Conservation (phyloP, 441 rosid species). For the Euphorbia corollata region DNA sequence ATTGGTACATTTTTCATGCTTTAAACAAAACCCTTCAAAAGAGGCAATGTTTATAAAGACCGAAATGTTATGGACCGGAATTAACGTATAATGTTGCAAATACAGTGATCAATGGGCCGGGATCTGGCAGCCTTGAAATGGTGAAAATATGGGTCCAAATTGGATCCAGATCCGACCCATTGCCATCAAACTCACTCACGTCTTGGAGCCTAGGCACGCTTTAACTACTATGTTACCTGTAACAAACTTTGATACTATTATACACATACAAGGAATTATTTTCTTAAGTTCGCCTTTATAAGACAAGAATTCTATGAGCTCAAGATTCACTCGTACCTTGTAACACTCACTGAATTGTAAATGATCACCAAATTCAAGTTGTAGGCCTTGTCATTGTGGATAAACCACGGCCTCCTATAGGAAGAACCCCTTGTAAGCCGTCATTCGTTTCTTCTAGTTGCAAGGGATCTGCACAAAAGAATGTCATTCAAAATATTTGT, state of each 20-base stretch:
- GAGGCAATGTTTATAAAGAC: background rate
- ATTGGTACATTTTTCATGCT: background rate
- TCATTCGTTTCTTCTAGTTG: conserved; percentile 62
- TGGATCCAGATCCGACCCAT: too few relatives aligned
- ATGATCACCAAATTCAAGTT: conserved; percentile 33
- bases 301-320: background rate
- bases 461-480: conserved; percentile 37
- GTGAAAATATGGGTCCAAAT: too few relatives aligned
- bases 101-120: background rate
- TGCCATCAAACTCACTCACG: too few relatives aligned
- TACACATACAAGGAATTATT: too few relatives aligned
- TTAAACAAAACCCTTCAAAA: background rate
- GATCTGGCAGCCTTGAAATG: too few relatives aligned
- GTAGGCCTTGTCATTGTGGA: conserved; percentile 94
- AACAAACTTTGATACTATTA: too few relatives aligned
- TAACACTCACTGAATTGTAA: background rate
- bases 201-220: too few relatives aligned
- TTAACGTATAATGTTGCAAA: background rate
- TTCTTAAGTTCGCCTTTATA: too few relatives aligned
- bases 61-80: background rate
- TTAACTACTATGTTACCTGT: too few relatives aligned
- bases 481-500: too few relatives aligned
- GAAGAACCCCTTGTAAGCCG: conserved; percentile 54
- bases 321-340: background rate
- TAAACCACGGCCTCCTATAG: conserved; percentile 73